phyloP scores from a whole-genome alignment of 345 rosid genomes.

The Nasturtium officinale region DNA sequence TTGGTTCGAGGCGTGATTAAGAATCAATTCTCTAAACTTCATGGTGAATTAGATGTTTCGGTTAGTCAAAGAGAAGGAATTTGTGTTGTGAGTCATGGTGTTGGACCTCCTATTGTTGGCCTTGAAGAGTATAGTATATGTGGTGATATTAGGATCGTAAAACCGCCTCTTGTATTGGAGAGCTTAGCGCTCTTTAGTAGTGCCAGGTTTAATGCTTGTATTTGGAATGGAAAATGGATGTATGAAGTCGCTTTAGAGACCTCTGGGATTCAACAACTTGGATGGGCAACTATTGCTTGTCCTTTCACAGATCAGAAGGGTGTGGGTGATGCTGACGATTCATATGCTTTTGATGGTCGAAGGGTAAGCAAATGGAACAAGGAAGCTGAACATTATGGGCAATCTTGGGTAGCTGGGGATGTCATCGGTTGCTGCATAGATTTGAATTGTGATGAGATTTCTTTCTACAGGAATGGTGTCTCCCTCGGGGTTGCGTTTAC shows the following conservation, averaged over 20 bases:
- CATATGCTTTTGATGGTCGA: conserved; percentile 96
- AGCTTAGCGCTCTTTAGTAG: conserved; percentile 90
- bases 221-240: conserved; percentile 99
- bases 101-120: conserved; percentile 54
- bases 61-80: conserved; percentile 62
- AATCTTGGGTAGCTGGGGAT: conserved; percentile 90
- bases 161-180: conserved; percentile 78
- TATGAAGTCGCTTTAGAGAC: conserved; percentile 92
- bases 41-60: conserved; percentile 24
- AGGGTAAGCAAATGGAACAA: conserved; percentile 93
- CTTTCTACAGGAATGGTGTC: conserved; percentile 80
- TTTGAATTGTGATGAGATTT: conserved; percentile 68
- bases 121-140: conserved; percentile 77
- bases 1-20: conserved; percentile 54
- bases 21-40: conserved; percentile 53
- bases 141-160: conserved; percentile 71
- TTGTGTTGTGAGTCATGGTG: conserved; percentile 49
- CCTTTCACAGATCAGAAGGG: conserved; percentile 93
- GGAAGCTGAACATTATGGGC: conserved; percentile 77
- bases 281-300: conserved; percentile 92
- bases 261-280: conserved; percentile 91
- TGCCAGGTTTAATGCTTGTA: conserved; percentile 77
- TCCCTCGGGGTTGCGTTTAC: conserved; percentile 82
- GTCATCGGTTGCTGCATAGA: conserved; percentile 94
- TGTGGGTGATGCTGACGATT: conserved; percentile 98